These are phyloP conservation scores for Bremia lactucae DNA, from an alignment of 352 stramenopile species.

Conservation along the genomic window DNA sequence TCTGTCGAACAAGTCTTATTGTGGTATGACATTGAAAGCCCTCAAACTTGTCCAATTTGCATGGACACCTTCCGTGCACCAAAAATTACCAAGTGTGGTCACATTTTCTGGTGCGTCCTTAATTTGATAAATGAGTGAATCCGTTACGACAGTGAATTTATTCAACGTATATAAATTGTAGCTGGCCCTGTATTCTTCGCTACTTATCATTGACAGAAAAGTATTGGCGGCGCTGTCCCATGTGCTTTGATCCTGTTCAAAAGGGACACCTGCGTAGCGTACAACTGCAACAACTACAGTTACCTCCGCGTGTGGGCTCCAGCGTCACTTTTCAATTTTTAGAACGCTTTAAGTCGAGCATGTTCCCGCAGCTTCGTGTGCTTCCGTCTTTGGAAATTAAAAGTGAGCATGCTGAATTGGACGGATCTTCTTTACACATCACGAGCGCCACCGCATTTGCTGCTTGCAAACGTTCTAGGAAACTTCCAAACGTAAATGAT, in stretches of 20 bases:
- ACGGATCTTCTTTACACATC: neutral
- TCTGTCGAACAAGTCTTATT: slow-evolving; percentile 78
- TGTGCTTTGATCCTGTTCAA: slow-evolving; percentile 83
- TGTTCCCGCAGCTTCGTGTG: slow-evolving; percentile 49
- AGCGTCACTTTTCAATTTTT: slow-evolving; percentile 64
- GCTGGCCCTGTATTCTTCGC: slow-evolving; percentile 74
- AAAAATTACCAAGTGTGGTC: slow-evolving; percentile 82
- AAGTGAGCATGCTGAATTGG: neutral
- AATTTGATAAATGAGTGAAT: neutral
- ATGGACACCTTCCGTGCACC: slow-evolving; percentile 64
- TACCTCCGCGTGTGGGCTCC: slow-evolving; percentile 44
- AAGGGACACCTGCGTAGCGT: slow-evolving; percentile 73
- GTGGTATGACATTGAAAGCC: slow-evolving; percentile 52
- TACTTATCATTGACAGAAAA: slow-evolving; percentile 81
- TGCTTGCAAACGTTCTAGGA: slow-evolving; percentile 28
- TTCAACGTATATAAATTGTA: too few species aligned
- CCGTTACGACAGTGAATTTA: too few species aligned
- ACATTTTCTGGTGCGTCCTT: slow-evolving; percentile 68
- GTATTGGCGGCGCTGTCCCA: slow-evolving; percentile 80
- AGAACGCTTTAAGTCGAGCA: slow-evolving; percentile 53
- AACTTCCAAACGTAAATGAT: slow-evolving; percentile 60
- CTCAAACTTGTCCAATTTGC: slow-evolving; percentile 67
- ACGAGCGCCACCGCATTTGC: slow-evolving; percentile 15
- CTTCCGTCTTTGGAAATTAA: slow-evolving; percentile 6
- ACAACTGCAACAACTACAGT: slow-evolving; percentile 40